Evolutionary conservation across 2,329 filamentous ascomycete species (phyloP).

Genomic region (Exutisphaerella laricina): DNA sequence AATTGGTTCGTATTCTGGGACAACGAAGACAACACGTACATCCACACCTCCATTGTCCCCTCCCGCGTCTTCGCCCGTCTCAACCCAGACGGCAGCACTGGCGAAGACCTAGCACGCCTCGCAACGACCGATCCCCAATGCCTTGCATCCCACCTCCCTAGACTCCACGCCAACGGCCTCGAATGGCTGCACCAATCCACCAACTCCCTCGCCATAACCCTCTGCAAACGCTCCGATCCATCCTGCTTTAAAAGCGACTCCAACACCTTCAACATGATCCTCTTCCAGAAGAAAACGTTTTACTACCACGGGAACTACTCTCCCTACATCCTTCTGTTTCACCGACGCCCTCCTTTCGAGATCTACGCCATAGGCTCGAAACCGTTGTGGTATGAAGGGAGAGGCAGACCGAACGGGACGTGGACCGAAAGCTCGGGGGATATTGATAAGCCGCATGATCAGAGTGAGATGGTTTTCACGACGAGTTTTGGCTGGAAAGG

Average conservation of each 20-base stretch:
- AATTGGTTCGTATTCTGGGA: slow-evolving; percentile 60
- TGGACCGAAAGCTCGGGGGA: background rate
- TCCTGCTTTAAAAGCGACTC: slow-evolving; percentile 37
- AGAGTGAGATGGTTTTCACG: slow-evolving; percentile 8
- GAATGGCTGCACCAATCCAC: slow-evolving; percentile 55
- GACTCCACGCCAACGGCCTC: background rate
- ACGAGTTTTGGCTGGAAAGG: slow-evolving; percentile 9
- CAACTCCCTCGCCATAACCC: slow-evolving; percentile 51
- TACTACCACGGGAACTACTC: slow-evolving; percentile 48
- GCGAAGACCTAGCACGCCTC: slow-evolving; percentile 42
- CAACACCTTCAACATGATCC: slow-evolving; percentile 51
- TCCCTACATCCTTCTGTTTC: slow-evolving; percentile 50
- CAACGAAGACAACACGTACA: slow-evolving; percentile 39
- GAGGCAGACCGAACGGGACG: slow-evolving; percentile 22
- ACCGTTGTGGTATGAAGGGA: slow-evolving; percentile 52
- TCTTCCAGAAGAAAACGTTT: slow-evolving; percentile 52
- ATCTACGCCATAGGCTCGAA: slow-evolving; percentile 46
- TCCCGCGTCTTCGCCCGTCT: slow-evolving; percentile 46
- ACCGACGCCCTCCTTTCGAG: slow-evolving; percentile 44
- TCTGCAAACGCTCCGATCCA: slow-evolving; percentile 46
- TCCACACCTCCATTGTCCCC: slow-evolving; percentile 47
- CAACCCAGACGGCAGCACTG: slow-evolving; percentile 41
- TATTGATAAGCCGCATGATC: slow-evolving; percentile 5
- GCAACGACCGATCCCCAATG: slow-evolving; percentile 41
- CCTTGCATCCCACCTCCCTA: slow-evolving; percentile 37